phyloP scores from a whole-genome alignment of 345 rosid genomes.

The Moringa oleifera region DNA sequence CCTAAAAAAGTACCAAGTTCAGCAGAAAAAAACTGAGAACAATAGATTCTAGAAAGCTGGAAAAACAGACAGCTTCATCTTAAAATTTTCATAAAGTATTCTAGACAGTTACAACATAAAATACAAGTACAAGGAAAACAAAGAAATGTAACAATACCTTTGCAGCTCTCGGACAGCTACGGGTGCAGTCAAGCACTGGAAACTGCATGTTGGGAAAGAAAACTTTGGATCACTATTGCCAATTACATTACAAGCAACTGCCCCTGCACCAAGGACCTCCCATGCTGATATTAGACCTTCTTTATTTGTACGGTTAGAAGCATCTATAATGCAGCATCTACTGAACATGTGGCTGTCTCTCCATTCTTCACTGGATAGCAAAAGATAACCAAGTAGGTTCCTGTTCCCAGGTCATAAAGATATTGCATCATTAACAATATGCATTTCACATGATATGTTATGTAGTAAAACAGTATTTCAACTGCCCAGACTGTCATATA shows the following conservation, averaged over 20 bases:
- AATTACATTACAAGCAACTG: slow-evolving; percentile 76
- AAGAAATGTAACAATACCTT: slow-evolving; percentile 38
- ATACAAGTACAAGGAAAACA: neutral
- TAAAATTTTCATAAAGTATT: neutral
- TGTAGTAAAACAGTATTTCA: neutral
- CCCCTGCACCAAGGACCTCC: slow-evolving; percentile 80
- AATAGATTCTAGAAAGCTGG: neutral
- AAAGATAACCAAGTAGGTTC: slow-evolving; percentile 79
- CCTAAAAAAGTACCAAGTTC: neutral
- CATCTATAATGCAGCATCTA: slow-evolving; percentile 52
- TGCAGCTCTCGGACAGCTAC: slow-evolving; percentile 57
- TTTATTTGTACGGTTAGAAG: slow-evolving; percentile 30
- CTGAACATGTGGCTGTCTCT: slow-evolving; percentile 47
- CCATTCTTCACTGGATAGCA: slow-evolving; percentile 62
- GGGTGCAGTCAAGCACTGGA: slow-evolving; percentile 51
- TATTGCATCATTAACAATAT: slow-evolving; percentile 4
- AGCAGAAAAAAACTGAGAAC: neutral
- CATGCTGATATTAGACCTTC: slow-evolving; percentile 57
- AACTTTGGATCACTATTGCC: slow-evolving; percentile 65
- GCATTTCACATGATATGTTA: neutral
- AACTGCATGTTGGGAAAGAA: slow-evolving; percentile 75
- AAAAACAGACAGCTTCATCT: neutral
- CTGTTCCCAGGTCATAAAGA: slow-evolving; percentile 41
- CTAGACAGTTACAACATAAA: neutral
- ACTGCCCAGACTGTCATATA: neutral